Evolutionary conservation across 225 moss, liverwort and hornwort genomes (phyloP), one percentile per base, ranked within the genome.

Genomic region (Lunularia cruciata): DNA sequence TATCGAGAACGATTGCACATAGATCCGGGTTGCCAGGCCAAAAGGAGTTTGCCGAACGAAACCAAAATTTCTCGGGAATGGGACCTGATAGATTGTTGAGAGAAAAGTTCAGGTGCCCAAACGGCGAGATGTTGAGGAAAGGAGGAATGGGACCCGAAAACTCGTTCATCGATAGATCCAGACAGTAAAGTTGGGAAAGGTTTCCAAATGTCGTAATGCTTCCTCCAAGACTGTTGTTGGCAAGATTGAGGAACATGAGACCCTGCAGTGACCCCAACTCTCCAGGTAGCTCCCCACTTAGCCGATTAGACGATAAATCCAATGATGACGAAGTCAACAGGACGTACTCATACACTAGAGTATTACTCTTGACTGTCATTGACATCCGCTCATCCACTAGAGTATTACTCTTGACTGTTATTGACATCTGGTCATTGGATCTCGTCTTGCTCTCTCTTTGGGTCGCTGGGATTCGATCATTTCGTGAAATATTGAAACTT

Each of bases 231-330:
- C 30, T 60, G 34, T 60, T 60, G 7, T n/a, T 6, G 1, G 35
- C 60, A 8, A 60, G 35, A 38, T n/a, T 35, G 14, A 60, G 34
- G 32, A 7, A 36, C 18, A 19, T 0, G 2, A 60, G 18, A 7
- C 28, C 30, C 22, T 20, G 34, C 38, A 60, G 38, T 8, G 35
- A 18, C 16, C 36, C 60, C 7, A 60, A 30, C 34, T 16, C 36
- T 3, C n/a, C 18, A 9, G 60, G 60, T 3, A 60, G 60, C 36
- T 36, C 10, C 16, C 60, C 60, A 1, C 26, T n/a, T 14, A 60
- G 60, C 60, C 36, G 60, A 36, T 60, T 60, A 35, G 16, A 19
- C 1, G 60, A 60, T 18, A 60, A n/a, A 35, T 60, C 60, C 33
- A 58, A 7, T 3, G 58, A 58, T 3, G 25, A 5, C 58, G 32